phyloP scores from a whole-genome alignment of 176 grass and related monocot species.

The Typha latifolia region DNA sequence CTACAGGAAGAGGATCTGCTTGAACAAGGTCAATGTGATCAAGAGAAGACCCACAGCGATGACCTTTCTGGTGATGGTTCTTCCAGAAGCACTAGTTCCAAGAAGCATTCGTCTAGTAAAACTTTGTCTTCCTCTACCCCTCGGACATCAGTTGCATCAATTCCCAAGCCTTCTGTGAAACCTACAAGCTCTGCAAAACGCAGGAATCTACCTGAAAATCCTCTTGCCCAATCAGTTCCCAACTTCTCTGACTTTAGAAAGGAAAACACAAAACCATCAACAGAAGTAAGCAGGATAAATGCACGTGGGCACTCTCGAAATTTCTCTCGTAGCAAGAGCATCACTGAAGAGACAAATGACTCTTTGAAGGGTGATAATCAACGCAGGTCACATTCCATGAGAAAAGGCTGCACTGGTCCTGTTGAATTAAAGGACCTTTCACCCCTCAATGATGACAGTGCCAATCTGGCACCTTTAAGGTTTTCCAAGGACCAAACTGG shows the following conservation, averaged over 20 bases:
- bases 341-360: constrained; percentile 55
- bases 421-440: constrained; percentile 66
- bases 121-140: constrained; percentile 38
- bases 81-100: constrained; percentile 67
- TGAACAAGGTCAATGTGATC: constrained; percentile 5
- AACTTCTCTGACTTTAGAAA: constrained; percentile 83
- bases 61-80: constrained; percentile 73
- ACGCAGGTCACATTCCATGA: constrained; percentile 70
- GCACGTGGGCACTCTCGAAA: constrained; percentile 41
- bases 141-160: constrained; percentile 36
- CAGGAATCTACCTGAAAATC: constrained; percentile 52
- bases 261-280: constrained; percentile 83
- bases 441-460: constrained; percentile 37
- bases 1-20: constrained; percentile 50
- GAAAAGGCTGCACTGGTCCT: constrained; percentile 42
- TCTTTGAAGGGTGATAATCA: constrained; percentile 71
- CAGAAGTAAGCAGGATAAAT: constrained; percentile 41
- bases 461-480: constrained; percentile 32
- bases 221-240: constrained; percentile 76
- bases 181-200: constrained; percentile 35
- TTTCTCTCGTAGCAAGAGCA: constrained; percentile 74
- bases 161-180: constrained; percentile 48
- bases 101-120: constrained; percentile 57
- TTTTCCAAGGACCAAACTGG: constrained; percentile 35
- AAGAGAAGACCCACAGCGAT: constrained; percentile 38